These are phyloP conservation scores for Clarireedia paspali DNA, from an alignment of 2,329 filamentous ascomycete genomes.

Conservation along the genomic window DNA sequence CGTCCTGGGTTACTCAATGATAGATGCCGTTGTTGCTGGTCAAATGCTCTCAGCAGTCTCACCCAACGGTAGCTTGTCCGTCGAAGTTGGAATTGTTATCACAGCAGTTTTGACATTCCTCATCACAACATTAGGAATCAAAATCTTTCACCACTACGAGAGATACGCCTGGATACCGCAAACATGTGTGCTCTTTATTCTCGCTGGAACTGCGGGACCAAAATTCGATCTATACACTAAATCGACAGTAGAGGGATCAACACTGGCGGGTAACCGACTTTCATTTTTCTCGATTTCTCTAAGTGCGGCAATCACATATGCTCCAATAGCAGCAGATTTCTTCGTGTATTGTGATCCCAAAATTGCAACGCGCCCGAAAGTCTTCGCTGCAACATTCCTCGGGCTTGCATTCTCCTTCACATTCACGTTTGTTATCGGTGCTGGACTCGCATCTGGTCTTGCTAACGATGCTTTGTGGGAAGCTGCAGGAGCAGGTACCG, in stretches of 20 bases:
- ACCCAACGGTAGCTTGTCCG: constrained; percentile 46
- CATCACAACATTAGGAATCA: constrained; percentile 61
- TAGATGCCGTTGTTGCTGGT: constrained; percentile 58
- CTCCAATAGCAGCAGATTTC: constrained; percentile 56
- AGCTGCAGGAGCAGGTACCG: constrained; percentile 51
- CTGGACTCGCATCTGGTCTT: constrained; percentile 54
- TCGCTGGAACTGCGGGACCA: constrained; percentile 53
- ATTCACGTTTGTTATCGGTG: constrained; percentile 53
- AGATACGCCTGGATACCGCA: constrained; percentile 60
- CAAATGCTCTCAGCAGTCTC: constrained; percentile 62
- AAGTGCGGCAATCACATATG: constrained; percentile 56
- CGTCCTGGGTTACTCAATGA: constrained; percentile 53
- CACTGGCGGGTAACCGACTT: constrained; percentile 48
- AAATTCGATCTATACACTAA: constrained; percentile 52
- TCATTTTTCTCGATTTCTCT: constrained; percentile 65
- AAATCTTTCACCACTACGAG: constrained; percentile 61
- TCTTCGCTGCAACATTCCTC: constrained; percentile 49
- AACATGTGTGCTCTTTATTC: constrained; percentile 50
- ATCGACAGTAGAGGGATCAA: constrained; percentile 32
- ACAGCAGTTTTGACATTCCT: constrained; percentile 54
- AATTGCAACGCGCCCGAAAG: constrained; percentile 35
- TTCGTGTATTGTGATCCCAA: constrained; percentile 55
- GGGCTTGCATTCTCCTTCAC: constrained; percentile 52
- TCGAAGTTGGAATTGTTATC: constrained; percentile 60
- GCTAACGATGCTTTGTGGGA: constrained; percentile 44